phyloP scores from a whole-genome alignment of 2,329 filamentous ascomycete species.

The Claviceps maximensis region DNA sequence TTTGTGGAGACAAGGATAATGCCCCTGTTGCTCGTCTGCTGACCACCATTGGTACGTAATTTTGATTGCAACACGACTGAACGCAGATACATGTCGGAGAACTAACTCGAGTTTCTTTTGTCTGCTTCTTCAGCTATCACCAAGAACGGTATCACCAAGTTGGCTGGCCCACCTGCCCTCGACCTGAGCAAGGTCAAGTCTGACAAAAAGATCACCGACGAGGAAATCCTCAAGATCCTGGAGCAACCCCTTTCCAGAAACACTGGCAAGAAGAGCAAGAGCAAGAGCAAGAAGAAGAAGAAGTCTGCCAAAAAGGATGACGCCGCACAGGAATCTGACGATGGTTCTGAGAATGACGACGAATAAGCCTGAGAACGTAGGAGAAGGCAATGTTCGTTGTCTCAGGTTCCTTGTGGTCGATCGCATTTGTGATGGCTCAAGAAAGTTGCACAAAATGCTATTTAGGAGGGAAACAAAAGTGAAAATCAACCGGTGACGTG shows the following conservation, averaged over 20 bases:
- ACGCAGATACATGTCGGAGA: conserved; percentile 21
- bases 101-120: background rate
- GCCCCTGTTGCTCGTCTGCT: conserved; percentile 74
- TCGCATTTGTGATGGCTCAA: background rate
- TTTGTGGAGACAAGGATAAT: conserved; percentile 85
- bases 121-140: conserved; percentile 51
- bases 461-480: background rate
- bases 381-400: background rate
- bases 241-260: conserved; percentile 77
- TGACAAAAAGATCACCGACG: conserved; percentile 95
- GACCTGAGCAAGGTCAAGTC: conserved; percentile 78
- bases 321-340: conserved; percentile 21
- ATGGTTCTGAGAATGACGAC: conserved; percentile 19
- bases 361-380: conserved; percentile 6
- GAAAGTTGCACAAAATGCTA: background rate
- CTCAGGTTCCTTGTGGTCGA: background rate
- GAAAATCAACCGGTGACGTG: background rate
- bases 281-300: conserved; percentile 52
- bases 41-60: conserved; percentile 75
- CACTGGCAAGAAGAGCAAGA: conserved; percentile 88
- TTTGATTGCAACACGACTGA: background rate
- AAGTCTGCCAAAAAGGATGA: conserved; percentile 36
- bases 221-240: conserved; percentile 89
- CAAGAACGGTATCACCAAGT: conserved; percentile 87
- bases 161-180: conserved; percentile 61